phyloP scores from a whole-genome alignment of 2,329 filamentous ascomycete species.

The Chaetomiaceae sp. region DNA sequence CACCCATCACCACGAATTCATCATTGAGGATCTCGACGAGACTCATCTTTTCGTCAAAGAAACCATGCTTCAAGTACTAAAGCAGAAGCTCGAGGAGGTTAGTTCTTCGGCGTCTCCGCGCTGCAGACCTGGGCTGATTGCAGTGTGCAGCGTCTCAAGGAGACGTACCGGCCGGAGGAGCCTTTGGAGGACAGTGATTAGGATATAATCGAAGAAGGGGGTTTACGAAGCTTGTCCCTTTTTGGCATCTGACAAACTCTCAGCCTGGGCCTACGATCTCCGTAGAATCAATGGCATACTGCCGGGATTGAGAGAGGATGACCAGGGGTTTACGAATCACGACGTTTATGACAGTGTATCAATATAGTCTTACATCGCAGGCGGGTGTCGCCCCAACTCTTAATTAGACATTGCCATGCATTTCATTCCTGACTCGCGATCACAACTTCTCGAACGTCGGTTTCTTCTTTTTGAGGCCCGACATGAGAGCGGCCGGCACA shows the following conservation, averaged over 20 bases:
- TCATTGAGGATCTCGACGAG: conserved; percentile 77
- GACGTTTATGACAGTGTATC: neutral
- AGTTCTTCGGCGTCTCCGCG: conserved; percentile 27
- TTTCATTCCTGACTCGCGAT: neutral
- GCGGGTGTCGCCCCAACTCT: neutral
- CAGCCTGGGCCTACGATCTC: too few species aligned
- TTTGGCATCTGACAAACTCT: too few species aligned
- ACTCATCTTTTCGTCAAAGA: conserved; percentile 71
- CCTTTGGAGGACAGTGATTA: conserved; percentile 26
- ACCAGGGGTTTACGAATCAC: conserved; percentile 1
- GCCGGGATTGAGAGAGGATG: too few species aligned
- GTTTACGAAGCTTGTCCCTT: too few species aligned
- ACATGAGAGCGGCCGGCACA: conserved; percentile 67
- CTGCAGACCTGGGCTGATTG: neutral
- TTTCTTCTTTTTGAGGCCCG: conserved; percentile 71
- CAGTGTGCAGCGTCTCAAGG: conserved; percentile 29
- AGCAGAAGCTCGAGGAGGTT: conserved; percentile 65
- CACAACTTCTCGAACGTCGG: conserved; percentile 83
- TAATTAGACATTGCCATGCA: neutral
- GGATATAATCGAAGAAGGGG: neutral
- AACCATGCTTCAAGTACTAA: conserved; percentile 64
- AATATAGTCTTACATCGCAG: neutral
- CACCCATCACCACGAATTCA: conserved; percentile 60
- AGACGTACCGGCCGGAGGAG: conserved; percentile 33
- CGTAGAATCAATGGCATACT: too few species aligned